A percentile compares a stretch with the other conserved stretches of the same genome.
These are phyloP conservation scores for Rhodotorula sp. DNA, from an alignment of 1,284 basidiomycete genomes.

Conservation along the genomic window DNA sequence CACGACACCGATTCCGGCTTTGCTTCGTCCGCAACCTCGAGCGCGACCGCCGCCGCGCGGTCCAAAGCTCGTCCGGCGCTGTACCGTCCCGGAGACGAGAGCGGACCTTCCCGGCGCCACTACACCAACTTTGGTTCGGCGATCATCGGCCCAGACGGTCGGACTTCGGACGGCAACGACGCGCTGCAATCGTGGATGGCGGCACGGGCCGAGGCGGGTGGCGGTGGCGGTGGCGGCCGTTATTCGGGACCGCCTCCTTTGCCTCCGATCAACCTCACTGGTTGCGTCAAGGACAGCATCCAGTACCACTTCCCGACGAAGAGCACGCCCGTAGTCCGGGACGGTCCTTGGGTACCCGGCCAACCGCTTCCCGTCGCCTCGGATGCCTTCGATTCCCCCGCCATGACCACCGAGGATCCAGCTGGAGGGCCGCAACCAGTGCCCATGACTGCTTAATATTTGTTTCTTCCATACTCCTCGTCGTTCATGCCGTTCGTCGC, in stretches of 20 bases:
- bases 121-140: neutral
- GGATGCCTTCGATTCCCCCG: neutral
- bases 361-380: neutral
- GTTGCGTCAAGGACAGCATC: neutral
- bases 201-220: neutral
- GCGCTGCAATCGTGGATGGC: neutral
- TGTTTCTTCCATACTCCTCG: too few species aligned
- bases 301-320: conserved; percentile 12
- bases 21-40: neutral
- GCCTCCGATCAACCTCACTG: conserved; percentile 5
- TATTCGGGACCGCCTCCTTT: neutral
- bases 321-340: neutral
- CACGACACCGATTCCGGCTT: neutral
- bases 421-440: too few species aligned
- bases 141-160: neutral
- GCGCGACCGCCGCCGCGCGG: neutral
- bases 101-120: neutral
- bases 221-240: neutral
- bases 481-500: too few species aligned
- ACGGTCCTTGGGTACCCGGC: neutral
- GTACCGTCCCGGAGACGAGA: conserved; percentile 1
- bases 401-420: too few species aligned
- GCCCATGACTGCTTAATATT: too few species aligned
- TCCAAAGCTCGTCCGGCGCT: neutral
- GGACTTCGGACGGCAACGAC: neutral